A percentile compares a stretch with the other conserved stretches of the same genome.
Conservation (phyloP, 1,284 basidiomycete species). For the Mycosarcoma maydis region DNA sequence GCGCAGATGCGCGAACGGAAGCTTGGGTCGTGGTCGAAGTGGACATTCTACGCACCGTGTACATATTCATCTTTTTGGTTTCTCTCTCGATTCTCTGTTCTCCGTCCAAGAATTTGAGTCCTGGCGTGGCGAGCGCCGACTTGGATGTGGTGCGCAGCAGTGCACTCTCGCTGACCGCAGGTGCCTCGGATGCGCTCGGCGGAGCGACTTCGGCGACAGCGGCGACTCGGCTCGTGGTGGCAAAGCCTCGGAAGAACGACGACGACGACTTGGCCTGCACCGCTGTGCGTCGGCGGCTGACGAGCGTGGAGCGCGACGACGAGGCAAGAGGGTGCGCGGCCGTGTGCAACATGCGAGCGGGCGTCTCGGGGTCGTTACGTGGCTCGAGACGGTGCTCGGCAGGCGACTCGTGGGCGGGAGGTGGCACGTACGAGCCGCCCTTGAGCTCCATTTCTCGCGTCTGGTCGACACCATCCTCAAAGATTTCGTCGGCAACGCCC, state of each 20-base stretch:
- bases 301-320: constrained; percentile 9
- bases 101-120: constrained; percentile 49
- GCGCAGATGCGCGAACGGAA: constrained; percentile 14
- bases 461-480: constrained; percentile 60
- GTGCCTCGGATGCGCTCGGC: constrained; percentile 30
- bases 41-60: constrained; percentile 59
- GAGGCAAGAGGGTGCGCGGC: constrained; percentile 38
- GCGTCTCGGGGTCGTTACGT: constrained; percentile 50
- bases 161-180: constrained; percentile 38
- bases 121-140: constrained; percentile 51
- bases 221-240: constrained; percentile 34
- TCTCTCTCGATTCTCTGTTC: constrained; percentile 53
- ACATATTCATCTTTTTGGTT: constrained; percentile 63
- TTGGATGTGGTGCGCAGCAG: constrained; percentile 48
- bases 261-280: constrained; percentile 37
- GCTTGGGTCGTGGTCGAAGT: constrained; percentile 29
- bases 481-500: constrained; percentile 58
- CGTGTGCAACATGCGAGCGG: constrained; percentile 40
- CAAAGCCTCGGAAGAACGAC: constrained; percentile 49
- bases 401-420: constrained; percentile 51
- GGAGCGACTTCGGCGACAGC: constrained; percentile 36
- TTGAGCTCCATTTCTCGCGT: constrained; percentile 53
- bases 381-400: constrained; percentile 54
- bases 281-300: constrained; percentile 39
- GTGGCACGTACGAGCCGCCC: constrained; percentile 42